phyloP scores from a whole-genome alignment of 371 early-diverging fungal genomes.

The Mortierella sp. region DNA sequence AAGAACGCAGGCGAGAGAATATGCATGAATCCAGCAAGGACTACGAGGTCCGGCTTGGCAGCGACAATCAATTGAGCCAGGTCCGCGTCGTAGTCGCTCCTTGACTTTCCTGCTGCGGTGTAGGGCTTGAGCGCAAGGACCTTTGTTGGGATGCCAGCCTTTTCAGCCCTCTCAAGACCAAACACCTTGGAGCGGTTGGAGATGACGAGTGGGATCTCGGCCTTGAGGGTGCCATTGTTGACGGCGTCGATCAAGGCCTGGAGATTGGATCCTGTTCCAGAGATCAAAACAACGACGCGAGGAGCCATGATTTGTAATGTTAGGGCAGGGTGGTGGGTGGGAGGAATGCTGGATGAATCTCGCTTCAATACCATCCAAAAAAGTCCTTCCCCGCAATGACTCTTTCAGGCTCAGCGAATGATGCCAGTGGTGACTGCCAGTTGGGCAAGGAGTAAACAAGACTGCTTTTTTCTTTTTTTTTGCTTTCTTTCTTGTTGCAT shows the following conservation, averaged over 20 bases:
- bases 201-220: constrained; percentile 73
- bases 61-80: constrained; percentile 77
- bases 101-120: constrained; percentile 81
- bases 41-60: constrained; percentile 80
- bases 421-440: not conserved
- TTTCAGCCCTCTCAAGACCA: constrained; percentile 85
- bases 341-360: not conserved
- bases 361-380: not conserved
- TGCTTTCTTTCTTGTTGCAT: not conserved
- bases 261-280: constrained; percentile 95
- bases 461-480: too few species aligned
- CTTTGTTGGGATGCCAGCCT: constrained; percentile 86
- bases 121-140: constrained; percentile 82
- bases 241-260: constrained; percentile 95
- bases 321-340: constrained; percentile 1
- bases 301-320: constrained; percentile 51
- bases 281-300: constrained; percentile 90
- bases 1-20: constrained; percentile 91
- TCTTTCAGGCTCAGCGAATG: too few species aligned
- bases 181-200: constrained; percentile 85
- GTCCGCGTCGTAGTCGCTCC: constrained; percentile 89
- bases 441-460: not conserved
- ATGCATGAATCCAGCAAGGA: constrained; percentile 98
- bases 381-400: too few species aligned
- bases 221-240: constrained; percentile 62